A percentile compares a stretch with the other conserved stretches of the same genome.
Evolutionary conservation across 163 green algal genomes (phyloP).

Genomic region (Chlorella variabilis): DNA sequence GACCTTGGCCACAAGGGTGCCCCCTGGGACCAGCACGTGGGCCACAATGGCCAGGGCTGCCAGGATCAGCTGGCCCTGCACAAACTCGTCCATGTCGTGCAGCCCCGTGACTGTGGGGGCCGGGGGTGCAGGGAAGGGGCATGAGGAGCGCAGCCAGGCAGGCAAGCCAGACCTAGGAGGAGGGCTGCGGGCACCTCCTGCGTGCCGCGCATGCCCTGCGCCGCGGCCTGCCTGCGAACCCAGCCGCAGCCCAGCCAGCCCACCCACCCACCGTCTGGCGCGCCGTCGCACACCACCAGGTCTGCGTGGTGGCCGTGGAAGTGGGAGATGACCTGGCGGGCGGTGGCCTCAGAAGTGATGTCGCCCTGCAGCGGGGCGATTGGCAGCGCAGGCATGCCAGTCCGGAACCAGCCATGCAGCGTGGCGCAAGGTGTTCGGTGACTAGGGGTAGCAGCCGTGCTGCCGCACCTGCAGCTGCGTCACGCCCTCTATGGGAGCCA

Average conservation of each 20-base stretch:
- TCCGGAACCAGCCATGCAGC: no score
- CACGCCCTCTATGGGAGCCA: slow-evolving; percentile 98
- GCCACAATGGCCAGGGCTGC: slow-evolving; percentile 90
- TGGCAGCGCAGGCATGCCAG: not conserved
- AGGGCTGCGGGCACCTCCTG: no score
- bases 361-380: slow-evolving; percentile 79
- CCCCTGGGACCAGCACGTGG: slow-evolving; percentile 82
- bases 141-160: no score
- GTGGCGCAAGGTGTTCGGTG: no score
- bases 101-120: slow-evolving; percentile 90
- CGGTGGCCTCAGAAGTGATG: slow-evolving; percentile 90
- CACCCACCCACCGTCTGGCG: slow-evolving; percentile 91
- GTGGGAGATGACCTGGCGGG: slow-evolving; percentile 73
- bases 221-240: no score
- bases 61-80: slow-evolving; percentile 93
- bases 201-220: no score
- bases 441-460: no score
- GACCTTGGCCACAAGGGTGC: slow-evolving; percentile 95
- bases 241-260: no score
- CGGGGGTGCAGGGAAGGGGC: no score
- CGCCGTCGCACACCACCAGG: slow-evolving; percentile 96
- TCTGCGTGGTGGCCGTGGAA: slow-evolving; percentile 91
- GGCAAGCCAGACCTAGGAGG: no score
- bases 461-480: slow-evolving; percentile 82
- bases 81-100: slow-evolving; percentile 98